Evolutionary conservation across 2,329 filamentous ascomycete species (phyloP).

Genomic region (Cladophialophora exuberans): DNA sequence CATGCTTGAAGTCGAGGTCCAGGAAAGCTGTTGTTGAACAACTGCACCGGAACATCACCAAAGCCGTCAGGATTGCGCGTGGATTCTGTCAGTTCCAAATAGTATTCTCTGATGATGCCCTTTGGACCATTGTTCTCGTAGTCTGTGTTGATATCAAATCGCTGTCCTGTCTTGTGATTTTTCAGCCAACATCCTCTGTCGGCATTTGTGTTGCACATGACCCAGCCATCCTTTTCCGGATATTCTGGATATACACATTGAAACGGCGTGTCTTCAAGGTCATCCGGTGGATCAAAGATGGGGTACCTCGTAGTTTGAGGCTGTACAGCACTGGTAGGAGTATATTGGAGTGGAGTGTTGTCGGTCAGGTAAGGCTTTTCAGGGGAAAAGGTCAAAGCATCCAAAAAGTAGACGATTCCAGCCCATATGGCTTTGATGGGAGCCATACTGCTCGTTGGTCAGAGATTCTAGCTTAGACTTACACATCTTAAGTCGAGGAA

Average conservation of each 20-base stretch:
- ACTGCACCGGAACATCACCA: background rate
- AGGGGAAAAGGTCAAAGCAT: background rate
- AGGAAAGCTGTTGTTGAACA: conserved; percentile 2
- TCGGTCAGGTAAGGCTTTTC: background rate
- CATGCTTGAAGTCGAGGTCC: conserved; percentile 10
- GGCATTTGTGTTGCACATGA: background rate
- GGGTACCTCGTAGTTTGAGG: background rate
- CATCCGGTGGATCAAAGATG: background rate
- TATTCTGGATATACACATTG: conserved; percentile 3
- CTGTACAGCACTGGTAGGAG: background rate
- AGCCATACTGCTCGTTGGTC: too few species aligned
- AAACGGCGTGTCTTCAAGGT: background rate
- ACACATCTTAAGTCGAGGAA: too few species aligned
- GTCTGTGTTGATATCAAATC: conserved; percentile 6
- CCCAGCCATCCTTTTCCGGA: background rate
- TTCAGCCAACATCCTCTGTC: conserved; percentile 8
- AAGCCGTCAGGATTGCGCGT: conserved; percentile 5
- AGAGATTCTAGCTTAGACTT: too few species aligned
- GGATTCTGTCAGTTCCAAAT: background rate
- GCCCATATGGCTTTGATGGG: background rate
- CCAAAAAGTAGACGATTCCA: background rate
- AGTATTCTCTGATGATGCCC: conserved; percentile 6
- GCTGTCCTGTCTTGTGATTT: background rate
- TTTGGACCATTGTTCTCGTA: background rate
- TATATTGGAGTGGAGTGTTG: background rate